A percentile compares a stretch with the other conserved stretches of the same genome.
Conservation (phyloP, 2,329 filamentous ascomycete genomes). For the Scedosporium aurantiacum region DNA sequence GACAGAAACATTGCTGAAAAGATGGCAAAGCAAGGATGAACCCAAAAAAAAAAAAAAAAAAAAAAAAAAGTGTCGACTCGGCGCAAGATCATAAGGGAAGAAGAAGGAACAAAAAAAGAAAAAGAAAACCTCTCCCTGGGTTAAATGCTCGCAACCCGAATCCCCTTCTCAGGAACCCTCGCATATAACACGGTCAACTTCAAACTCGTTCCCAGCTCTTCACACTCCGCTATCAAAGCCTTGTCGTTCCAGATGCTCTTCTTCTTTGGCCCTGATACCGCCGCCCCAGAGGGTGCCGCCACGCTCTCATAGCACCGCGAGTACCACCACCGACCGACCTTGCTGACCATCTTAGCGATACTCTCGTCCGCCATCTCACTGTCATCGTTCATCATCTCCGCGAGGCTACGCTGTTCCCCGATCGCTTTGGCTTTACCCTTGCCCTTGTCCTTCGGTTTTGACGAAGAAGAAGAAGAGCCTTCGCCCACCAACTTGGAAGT, state of each 20-base stretch:
- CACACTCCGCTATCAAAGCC: slow-evolving; percentile 69
- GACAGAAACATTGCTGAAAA: not conserved
- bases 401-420: slow-evolving; percentile 42
- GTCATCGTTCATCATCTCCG: slow-evolving; percentile 63
- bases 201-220: slow-evolving; percentile 75
- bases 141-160: slow-evolving; percentile 9
- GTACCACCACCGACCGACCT: slow-evolving; percentile 95
- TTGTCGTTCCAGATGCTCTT: slow-evolving; percentile 68
- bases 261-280: slow-evolving; percentile 20
- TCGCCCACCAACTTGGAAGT: not conserved
- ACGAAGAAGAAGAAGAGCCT: not conserved
- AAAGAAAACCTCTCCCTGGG: slow-evolving; percentile 3
- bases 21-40: not conserved
- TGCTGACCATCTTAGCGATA: slow-evolving; percentile 85
- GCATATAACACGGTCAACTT: slow-evolving; percentile 88
- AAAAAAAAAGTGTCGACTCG: not conserved
- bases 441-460: not conserved
- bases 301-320: slow-evolving; percentile 77
- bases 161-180: slow-evolving; percentile 52
- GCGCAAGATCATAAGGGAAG: slow-evolving; percentile 5
- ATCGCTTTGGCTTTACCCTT: slow-evolving; percentile 7
- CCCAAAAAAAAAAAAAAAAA: not conserved
- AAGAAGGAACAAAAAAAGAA: slow-evolving; percentile 8
- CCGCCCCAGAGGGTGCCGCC: slow-evolving; percentile 31
- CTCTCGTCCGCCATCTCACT: slow-evolving; percentile 65